phyloP scores from a whole-genome alignment of 768 basidiomycete genomes.

The Cystofilobasidium bisporidii region DNA sequence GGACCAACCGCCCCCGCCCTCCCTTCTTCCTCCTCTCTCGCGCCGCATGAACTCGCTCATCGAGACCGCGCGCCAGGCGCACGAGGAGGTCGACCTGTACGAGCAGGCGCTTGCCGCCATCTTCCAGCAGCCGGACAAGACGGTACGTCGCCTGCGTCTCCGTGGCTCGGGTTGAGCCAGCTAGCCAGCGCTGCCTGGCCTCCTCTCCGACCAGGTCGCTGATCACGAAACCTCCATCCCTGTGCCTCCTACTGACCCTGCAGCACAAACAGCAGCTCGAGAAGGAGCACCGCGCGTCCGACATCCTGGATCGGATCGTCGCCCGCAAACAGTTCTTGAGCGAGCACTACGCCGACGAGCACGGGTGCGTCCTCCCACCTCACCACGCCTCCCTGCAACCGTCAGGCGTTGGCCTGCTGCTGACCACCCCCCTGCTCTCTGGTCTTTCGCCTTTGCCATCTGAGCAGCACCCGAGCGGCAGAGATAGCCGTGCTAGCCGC shows the following conservation, averaged over 20 bases:
- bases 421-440: too few species aligned
- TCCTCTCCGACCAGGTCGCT: too few species aligned
- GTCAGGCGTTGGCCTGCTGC: too few species aligned
- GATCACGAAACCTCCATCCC: conserved; percentile 12
- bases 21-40: neutral
- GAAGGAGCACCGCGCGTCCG: conserved; percentile 78
- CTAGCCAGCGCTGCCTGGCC: neutral
- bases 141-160: conserved; percentile 34
- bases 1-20: too few species aligned
- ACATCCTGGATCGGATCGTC: conserved; percentile 75
- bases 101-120: conserved; percentile 77
- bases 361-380: conserved; percentile 40
- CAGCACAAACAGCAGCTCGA: conserved; percentile 34
- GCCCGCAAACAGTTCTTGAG: conserved; percentile 58
- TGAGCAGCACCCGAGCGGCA: conserved; percentile 42
- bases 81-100: conserved; percentile 90
- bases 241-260: conserved; percentile 2
- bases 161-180: conserved; percentile 1
- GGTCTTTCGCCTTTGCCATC: neutral
- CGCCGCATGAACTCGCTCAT: conserved; percentile 75
- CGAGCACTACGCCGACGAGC: conserved; percentile 66
- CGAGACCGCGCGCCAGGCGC: conserved; percentile 87
- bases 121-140: conserved; percentile 48
- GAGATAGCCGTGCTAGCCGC: conserved; percentile 37
- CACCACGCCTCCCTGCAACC: neutral